Base-by-base conservation (phyloP, 768 basidiomycete genomes). In the Leucocoprinus leucothites region DNA sequence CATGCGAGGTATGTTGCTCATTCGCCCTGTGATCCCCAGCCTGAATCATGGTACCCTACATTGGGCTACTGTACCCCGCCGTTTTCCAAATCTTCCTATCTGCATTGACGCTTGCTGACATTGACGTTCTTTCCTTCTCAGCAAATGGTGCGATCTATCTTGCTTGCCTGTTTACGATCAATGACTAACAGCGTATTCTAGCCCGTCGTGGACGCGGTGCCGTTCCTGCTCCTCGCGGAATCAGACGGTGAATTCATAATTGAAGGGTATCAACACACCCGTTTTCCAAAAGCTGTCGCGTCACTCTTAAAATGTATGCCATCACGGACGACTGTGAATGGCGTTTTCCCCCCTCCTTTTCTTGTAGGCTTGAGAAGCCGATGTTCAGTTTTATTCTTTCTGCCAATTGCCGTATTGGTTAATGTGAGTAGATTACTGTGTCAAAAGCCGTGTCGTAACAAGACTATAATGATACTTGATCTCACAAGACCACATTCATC, bases 191-290 rank as follows among this genome's bases (percentile, higher is more conserved):
- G 38, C 43, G 53, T 56, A 31, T 59, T 64, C 57, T 62, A 93
- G 91, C 91, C 67, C 91, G 91, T 62, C 91, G 91, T 67, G 91
- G 91, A 65, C 89, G 91, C 63, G 91, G 91, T 58, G 86, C 89
- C 42, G 77, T 77, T 36, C 80, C 81, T 22, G 82, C 86, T 58
- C 77, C 86, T 24, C 80, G 91, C 60, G 91, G 90, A 53, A 94
- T 94, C 68, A 81, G 91, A 69, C 83, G 91, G 71, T 94, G 75
- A 85, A 65, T 46, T 35, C 22, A 9, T 35, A 14, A 19, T 22
- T 24, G 4, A 8, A 31, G 11, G 19, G n/a, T 18, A 22, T 18
- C 11, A 5, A 11, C 31, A 31, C 11, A 11, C 31, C 11, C 11
- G 31, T 43, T 21, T 40, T n/a, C 50, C 24, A 22, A 52, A 52